phyloP scores from a whole-genome alignment of 495 filamentous ascomycete genomes.

The Schizothecium vesticola region DNA sequence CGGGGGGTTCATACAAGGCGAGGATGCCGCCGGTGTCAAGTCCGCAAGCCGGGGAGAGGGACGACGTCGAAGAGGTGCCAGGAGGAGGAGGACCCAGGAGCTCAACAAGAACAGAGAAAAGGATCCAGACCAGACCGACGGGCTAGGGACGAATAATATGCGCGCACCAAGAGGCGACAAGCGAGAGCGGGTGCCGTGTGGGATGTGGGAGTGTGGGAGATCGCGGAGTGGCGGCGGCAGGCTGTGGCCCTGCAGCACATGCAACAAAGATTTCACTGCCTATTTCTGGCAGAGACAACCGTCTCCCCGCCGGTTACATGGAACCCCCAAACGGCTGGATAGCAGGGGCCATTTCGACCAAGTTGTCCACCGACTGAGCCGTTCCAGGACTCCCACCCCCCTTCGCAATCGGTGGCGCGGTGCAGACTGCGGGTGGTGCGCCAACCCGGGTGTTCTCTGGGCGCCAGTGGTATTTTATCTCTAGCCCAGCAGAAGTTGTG shows the following conservation, averaged over 20 bases:
- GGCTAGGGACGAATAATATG: conserved; percentile 15
- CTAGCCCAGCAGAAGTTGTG: not conserved
- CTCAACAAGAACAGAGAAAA: not conserved
- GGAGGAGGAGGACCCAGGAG: conserved; percentile 1
- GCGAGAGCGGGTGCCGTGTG: conserved; percentile 1
- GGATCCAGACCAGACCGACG: not conserved
- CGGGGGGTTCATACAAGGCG: not conserved
- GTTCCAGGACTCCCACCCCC: not conserved
- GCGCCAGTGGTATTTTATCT: not conserved
- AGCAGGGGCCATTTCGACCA: too few species aligned
- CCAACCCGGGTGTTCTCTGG: not conserved
- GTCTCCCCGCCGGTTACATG: not conserved
- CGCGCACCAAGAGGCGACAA: conserved; percentile 7
- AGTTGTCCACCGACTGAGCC: not conserved
- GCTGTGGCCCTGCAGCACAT: conserved; percentile 2
- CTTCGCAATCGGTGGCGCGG: not conserved
- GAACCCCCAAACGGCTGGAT: not conserved
- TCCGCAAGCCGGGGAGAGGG: not conserved
- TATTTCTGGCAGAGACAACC: not conserved
- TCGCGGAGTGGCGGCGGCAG: not conserved
- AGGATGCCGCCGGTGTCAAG: not conserved
- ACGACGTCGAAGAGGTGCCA: not conserved
- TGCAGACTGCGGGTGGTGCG: not conserved
- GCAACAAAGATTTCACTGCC: not conserved
- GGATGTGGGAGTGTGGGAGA: not conserved